Conservation (phyloP, 1,284 basidiomycete species). For the Boletus mariae region DNA sequence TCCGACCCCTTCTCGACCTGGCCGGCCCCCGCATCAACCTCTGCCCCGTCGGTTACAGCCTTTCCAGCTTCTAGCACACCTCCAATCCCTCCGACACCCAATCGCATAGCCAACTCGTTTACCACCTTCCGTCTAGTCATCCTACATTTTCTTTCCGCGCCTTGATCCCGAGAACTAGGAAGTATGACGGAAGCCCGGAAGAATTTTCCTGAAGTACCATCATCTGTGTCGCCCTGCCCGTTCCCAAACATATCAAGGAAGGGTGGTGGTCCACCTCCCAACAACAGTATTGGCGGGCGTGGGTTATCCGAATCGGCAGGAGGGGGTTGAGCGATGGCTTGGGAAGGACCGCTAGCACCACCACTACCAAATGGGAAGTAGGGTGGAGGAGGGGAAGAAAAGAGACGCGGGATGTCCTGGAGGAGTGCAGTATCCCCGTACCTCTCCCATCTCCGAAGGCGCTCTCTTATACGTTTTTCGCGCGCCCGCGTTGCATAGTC, state of each 20-base stretch:
- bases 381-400: conserved; percentile 24
- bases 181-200: conserved; percentile 73
- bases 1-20: conserved; percentile 5
- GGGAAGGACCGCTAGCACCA: conserved; percentile 8
- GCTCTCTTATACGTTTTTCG: conserved; percentile 63
- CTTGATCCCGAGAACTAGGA: conserved; percentile 55
- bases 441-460: conserved; percentile 69
- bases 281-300: conserved; percentile 49
- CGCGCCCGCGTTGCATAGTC: conserved; percentile 59
- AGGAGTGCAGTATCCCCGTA: conserved; percentile 47
- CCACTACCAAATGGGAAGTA: conserved; percentile 8
- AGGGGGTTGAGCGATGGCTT: conserved; percentile 11
- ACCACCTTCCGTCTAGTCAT: conserved; percentile 64
- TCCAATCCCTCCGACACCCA: conserved; percentile 74
- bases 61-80: conserved; percentile 50
- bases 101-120: conserved; percentile 75
- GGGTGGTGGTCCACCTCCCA: conserved; percentile 38
- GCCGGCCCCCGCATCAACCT: conserved; percentile 7
- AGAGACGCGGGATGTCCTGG: conserved; percentile 59
- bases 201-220: conserved; percentile 40
- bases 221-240: conserved; percentile 20
- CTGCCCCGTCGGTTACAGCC: conserved; percentile 11
- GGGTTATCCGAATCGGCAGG: conserved; percentile 29
- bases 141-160: conserved; percentile 56
- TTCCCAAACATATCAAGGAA: conserved; percentile 28